A percentile compares a stretch with the other conserved stretches of the same genome.
Evolutionary conservation across 2,329 filamentous ascomycete genomes (phyloP).

Genomic region (Dothidotthia symphoricarpi): DNA sequence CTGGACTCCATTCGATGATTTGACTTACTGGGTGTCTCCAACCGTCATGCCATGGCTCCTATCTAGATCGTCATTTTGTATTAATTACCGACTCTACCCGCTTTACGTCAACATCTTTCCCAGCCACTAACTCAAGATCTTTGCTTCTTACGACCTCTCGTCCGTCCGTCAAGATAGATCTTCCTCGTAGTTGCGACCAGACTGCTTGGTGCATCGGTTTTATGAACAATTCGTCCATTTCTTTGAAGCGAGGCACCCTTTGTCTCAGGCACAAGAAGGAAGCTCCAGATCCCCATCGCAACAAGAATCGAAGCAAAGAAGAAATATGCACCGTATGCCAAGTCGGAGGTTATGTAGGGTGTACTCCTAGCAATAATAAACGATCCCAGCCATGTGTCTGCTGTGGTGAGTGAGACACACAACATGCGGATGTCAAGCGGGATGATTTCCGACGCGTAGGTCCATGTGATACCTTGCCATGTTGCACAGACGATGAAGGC

Average conservation of each 20-base stretch:
- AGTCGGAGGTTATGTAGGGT: conserved; percentile 40
- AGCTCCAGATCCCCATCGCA: conserved; percentile 33
- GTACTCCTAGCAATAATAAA: conserved; percentile 44
- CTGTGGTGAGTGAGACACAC: conserved; percentile 41
- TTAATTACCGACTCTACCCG: conserved; percentile 19
- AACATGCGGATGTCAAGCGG: conserved; percentile 44
- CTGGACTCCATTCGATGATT: too few relatives aligned
- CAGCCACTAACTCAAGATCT: conserved; percentile 10
- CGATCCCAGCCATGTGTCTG: conserved; percentile 42
- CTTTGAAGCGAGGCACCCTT: conserved; percentile 33
- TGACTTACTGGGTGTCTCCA: too few relatives aligned
- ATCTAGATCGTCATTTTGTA: too few relatives aligned
- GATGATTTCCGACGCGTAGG: conserved; percentile 53
- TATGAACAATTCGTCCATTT: conserved; percentile 34
- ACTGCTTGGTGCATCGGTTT: conserved; percentile 31
- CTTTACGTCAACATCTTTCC: conserved; percentile 22
- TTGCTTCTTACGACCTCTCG: conserved; percentile 16
- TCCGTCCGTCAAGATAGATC: conserved; percentile 17
- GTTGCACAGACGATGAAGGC: conserved; percentile 53
- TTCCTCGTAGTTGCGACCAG: conserved; percentile 30
- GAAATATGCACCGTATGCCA: conserved; percentile 42
- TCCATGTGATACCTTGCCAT: conserved; percentile 46
- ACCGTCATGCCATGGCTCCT: too few relatives aligned
- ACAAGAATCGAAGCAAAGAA: conserved; percentile 38
- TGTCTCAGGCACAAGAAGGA: conserved; percentile 36